Evolutionary conservation across 495 filamentous ascomycete species (phyloP).

Genomic region (Tuber indicum): DNA sequence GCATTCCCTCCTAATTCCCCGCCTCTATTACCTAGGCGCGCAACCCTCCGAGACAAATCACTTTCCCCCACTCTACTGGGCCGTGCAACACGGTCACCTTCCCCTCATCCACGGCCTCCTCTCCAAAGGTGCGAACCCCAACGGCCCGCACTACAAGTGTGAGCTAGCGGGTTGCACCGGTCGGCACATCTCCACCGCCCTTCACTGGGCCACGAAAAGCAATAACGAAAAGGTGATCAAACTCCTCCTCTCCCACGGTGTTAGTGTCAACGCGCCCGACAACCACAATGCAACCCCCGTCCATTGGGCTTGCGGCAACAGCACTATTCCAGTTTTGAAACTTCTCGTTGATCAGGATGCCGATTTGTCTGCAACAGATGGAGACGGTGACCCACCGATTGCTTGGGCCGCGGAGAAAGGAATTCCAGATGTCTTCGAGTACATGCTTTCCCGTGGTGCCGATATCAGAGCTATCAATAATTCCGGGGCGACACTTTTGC

Average conservation of each 20-base stretch:
- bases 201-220: constrained; percentile 19
- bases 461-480: background rate
- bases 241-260: background rate
- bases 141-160: background rate
- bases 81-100: constrained; percentile 3
- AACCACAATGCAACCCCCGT: constrained; percentile 13
- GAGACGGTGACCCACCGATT: background rate
- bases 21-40: constrained; percentile 19
- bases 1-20: constrained; percentile 13
- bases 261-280: constrained; percentile 12
- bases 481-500: background rate
- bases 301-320: constrained; percentile 21
- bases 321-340: background rate
- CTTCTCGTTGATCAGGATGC: constrained; percentile 5
- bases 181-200: constrained; percentile 12
- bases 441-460: constrained; percentile 2
- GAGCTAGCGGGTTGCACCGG: background rate
- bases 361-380: background rate
- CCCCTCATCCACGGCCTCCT: constrained; percentile 1
- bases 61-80: constrained; percentile 15
- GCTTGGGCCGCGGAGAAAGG: constrained; percentile 1
- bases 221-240: background rate
- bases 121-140: constrained; percentile 4
- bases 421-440: background rate
- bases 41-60: constrained; percentile 6